Conservation (phyloP, 108 stramenopile genomes). For the Aurantiochytrium sp. region DNA sequence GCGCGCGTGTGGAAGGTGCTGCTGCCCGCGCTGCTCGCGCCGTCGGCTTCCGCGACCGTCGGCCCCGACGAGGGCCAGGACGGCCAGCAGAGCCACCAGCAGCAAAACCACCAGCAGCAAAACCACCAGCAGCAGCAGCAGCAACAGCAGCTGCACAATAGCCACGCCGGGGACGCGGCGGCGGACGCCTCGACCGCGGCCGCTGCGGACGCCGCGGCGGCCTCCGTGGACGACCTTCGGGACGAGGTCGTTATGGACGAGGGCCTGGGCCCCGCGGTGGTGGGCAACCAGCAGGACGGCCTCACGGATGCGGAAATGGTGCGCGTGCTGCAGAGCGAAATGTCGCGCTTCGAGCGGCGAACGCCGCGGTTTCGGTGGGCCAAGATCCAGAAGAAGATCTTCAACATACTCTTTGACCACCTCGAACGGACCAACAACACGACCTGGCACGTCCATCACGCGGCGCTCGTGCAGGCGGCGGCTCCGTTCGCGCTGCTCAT, state of each 20-base stretch:
- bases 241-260: neutral
- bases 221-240: neutral
- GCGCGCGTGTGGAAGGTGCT: neutral
- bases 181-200: too few species aligned
- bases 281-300: neutral
- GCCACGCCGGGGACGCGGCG: neutral
- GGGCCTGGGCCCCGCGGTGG: neutral
- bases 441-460: constrained; percentile 9
- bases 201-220: too few species aligned
- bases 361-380: neutral
- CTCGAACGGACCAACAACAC: neutral
- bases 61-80: neutral
- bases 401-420: neutral
- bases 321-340: neutral
- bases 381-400: neutral
- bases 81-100: neutral
- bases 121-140: neutral
- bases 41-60: neutral
- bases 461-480: neutral
- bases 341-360: neutral
- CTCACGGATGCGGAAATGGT: neutral
- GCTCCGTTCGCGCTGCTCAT: constrained; percentile 1
- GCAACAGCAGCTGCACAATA: neutral
- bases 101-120: neutral
- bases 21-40: neutral